A percentile compares a stretch with the other conserved stretches of the same genome.
Evolutionary conservation across 2,329 filamentous ascomycete genomes (phyloP).

Genomic region (Acephala macrosclerotiorum): DNA sequence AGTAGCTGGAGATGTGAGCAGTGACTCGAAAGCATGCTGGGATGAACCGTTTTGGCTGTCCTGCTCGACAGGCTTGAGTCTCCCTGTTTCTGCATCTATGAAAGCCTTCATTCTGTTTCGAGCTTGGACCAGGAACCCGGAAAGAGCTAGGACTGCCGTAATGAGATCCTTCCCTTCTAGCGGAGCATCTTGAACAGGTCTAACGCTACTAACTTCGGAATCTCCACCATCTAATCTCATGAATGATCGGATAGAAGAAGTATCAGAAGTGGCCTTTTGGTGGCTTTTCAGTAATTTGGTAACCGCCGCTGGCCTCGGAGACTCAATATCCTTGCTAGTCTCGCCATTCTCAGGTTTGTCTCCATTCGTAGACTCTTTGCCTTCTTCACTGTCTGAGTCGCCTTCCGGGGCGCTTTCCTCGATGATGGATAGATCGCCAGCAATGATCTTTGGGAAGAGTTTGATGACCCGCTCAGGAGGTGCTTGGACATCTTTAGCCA

Average conservation of each 20-base stretch:
- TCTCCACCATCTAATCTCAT: constrained; percentile 57
- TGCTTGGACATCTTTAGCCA: constrained; percentile 77
- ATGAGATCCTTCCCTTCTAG: constrained; percentile 85
- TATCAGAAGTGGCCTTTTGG: constrained; percentile 49
- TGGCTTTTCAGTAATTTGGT: constrained; percentile 50
- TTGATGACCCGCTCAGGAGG: constrained; percentile 88
- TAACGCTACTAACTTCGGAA: constrained; percentile 62
- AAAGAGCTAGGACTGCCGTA: constrained; percentile 81
- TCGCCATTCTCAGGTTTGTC: constrained; percentile 31
- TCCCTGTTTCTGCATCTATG: constrained; percentile 68
- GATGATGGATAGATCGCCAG: constrained; percentile 77
- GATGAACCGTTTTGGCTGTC: constrained; percentile 49
- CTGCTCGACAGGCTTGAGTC: constrained; percentile 58
- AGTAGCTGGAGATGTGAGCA: constrained; percentile 54
- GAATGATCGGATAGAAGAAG: constrained; percentile 65
- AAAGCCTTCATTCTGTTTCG: constrained; percentile 70
- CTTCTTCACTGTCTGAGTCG: constrained; percentile 48
- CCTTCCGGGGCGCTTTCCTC: constrained; percentile 55
- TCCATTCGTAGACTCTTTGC: constrained; percentile 50
- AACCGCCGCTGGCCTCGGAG: constrained; percentile 46
- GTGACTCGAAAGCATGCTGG: constrained; percentile 61
- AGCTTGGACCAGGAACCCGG: constrained; percentile 87
- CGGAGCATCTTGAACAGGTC: constrained; percentile 57
- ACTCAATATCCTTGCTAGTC: constrained; percentile 33
- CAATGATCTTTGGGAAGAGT: constrained; percentile 83